Conservation (phyloP, 352 stramenopile species). For the Phytophthora tentaculata region DNA sequence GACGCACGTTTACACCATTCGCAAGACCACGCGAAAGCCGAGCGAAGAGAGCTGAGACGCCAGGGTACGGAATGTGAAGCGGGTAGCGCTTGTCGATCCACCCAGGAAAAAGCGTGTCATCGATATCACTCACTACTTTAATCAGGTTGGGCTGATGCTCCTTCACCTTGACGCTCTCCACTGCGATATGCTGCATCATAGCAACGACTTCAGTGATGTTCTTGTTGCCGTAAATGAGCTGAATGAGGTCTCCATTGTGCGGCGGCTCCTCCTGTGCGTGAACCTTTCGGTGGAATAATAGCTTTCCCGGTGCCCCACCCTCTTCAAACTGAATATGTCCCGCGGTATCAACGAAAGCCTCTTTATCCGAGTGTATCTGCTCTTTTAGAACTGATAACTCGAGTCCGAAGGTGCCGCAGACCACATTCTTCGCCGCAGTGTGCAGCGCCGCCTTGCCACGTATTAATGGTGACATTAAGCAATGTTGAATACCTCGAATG, state of each 20-base stretch:
- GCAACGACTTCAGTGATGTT: conserved; percentile 83
- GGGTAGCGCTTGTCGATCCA: conserved; percentile 81
- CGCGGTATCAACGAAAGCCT: conserved; percentile 46
- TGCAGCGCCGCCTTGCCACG: conserved; percentile 72
- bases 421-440: conserved; percentile 70
- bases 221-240: conserved; percentile 80
- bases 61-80: conserved; percentile 80
- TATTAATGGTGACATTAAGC: conserved; percentile 71
- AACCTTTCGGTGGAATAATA: conserved; percentile 9
- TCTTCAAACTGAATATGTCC: conserved; percentile 38
- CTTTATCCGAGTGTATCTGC: conserved; percentile 74
- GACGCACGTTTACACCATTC: conserved; percentile 39
- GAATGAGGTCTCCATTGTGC: conserved; percentile 77
- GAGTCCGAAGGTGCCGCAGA: conserved; percentile 68
- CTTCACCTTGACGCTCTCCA: conserved; percentile 78
- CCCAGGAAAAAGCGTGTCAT: conserved; percentile 83
- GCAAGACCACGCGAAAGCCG: conserved; percentile 64
- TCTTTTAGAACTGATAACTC: conserved; percentile 85
- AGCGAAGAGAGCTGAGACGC: conserved; percentile 74
- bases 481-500: conserved; percentile 81
- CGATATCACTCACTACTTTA: conserved; percentile 89
- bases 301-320: conserved; percentile 12
- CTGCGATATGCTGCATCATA: conserved; percentile 85
- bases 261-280: conserved; percentile 45
- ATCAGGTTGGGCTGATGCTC: conserved; percentile 60